These are phyloP conservation scores for Tuber borchii DNA, from an alignment of 495 filamentous ascomycete species.

Conservation along the genomic window DNA sequence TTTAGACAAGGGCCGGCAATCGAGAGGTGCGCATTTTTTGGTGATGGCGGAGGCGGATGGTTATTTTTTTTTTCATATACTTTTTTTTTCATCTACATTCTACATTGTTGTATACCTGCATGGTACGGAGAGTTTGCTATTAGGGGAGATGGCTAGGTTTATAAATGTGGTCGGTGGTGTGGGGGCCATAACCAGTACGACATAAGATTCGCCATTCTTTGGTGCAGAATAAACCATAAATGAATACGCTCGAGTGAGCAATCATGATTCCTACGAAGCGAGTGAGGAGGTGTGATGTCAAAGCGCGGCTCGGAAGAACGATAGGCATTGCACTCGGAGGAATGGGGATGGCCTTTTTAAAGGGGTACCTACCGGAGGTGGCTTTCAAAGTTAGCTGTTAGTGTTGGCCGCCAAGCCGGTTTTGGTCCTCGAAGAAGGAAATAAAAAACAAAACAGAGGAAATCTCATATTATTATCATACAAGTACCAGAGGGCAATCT, in stretches of 20 bases:
- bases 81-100: not conserved
- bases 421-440: not conserved
- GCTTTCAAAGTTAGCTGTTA: not conserved
- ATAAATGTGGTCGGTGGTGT: not conserved
- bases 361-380: not conserved
- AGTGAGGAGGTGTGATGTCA: not conserved
- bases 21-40: constrained; percentile 11
- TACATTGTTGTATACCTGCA: not conserved
- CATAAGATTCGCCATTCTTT: not conserved
- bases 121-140: not conserved
- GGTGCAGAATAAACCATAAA: not conserved
- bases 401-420: not conserved
- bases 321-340: not conserved
- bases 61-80: not conserved
- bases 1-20: constrained; percentile 35
- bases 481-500: not conserved
- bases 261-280: not conserved
- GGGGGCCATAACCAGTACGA: not conserved
- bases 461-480: not conserved
- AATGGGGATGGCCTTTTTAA: not conserved
- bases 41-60: not conserved
- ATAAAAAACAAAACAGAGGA: not conserved
- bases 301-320: not conserved
- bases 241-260: not conserved
- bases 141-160: not conserved